Evolutionary conservation across 306 rosid species (phyloP).

Genomic region (Oxytropis ochrocephala): DNA sequence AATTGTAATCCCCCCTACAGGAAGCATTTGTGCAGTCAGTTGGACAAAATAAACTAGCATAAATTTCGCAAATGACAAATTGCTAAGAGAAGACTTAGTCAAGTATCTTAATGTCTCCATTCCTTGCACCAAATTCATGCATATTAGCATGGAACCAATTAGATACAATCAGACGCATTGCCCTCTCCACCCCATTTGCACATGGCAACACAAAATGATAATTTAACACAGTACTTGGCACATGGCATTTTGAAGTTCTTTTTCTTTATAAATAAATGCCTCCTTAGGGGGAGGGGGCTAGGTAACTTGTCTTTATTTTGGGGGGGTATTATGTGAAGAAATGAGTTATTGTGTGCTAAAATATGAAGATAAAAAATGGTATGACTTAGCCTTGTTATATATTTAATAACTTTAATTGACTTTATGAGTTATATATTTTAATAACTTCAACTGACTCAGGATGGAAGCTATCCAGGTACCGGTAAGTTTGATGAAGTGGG

Average conservation of each 20-base stretch:
- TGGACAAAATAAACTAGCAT: not conserved
- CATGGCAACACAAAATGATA: too few species aligned
- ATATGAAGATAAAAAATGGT: not conserved
- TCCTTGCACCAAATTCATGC: not conserved
- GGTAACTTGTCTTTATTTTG: too few species aligned
- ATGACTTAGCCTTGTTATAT: not conserved
- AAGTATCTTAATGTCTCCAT: not conserved
- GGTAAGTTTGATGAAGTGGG: slow-evolving; percentile 86
- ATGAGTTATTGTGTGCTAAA: not conserved
- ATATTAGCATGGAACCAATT: not conserved
- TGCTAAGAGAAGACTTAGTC: not conserved
- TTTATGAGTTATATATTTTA: not conserved
- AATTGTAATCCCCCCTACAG: not conserved
- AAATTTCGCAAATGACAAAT: not conserved
- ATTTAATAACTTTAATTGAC: slow-evolving; percentile 4
- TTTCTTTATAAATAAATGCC: too few species aligned
- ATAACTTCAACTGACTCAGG: slow-evolving; percentile 36
- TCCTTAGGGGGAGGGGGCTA: not conserved
- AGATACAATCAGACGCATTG: too few species aligned
- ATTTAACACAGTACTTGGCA: not conserved
- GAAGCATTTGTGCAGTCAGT: not conserved
- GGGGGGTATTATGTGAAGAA: not conserved
- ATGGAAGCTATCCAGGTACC: slow-evolving; percentile 95
- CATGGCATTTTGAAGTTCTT: too few species aligned
- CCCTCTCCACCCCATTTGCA: not conserved